These are phyloP conservation scores for Nigrospora sphaerica DNA, from an alignment of 2,329 filamentous ascomycete genomes.

Conservation along the genomic window DNA sequence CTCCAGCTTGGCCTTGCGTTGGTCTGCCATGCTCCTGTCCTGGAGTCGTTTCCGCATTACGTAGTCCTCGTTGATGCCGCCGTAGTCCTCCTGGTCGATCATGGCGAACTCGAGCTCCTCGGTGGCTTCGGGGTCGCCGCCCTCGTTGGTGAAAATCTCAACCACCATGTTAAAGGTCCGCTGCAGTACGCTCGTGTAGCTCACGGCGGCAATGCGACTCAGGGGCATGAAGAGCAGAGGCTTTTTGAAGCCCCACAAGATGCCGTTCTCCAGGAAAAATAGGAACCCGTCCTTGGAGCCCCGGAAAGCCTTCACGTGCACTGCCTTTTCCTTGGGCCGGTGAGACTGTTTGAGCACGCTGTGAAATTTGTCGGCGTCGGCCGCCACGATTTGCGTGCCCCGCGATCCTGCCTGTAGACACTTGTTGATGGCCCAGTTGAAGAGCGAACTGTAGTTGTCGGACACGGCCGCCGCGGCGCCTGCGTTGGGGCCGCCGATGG, in stretches of 20 bases:
- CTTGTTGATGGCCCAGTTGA: conserved; percentile 53
- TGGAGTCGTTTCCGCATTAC: conserved; percentile 54
- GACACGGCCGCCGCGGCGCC: conserved; percentile 44
- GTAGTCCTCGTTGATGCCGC: conserved; percentile 55
- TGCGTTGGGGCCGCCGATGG: conserved; percentile 43
- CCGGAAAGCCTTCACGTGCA: conserved; percentile 59
- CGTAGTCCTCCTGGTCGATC: conserved; percentile 63
- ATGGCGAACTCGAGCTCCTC: conserved; percentile 63
- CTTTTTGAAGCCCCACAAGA: conserved; percentile 66
- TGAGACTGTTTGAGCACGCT: conserved; percentile 50
- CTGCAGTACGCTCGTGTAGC: conserved; percentile 60
- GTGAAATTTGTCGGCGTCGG: conserved; percentile 50
- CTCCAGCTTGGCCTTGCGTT: conserved; percentile 56
- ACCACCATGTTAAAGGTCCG: conserved; percentile 63
- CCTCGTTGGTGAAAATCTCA: conserved; percentile 41
- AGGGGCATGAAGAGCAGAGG: conserved; percentile 58
- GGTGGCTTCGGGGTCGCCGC: conserved; percentile 35
- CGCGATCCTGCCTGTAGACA: conserved; percentile 39
- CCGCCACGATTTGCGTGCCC: conserved; percentile 40
- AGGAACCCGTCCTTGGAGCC: conserved; percentile 63
- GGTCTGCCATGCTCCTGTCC: conserved; percentile 63
- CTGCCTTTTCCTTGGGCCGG: conserved; percentile 53
- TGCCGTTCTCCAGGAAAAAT: conserved; percentile 60
- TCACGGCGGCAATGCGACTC: conserved; percentile 53
- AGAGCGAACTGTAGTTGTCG: conserved; percentile 50